These are phyloP conservation scores for Testicularia cyperi DNA, from an alignment of 1,284 basidiomycete species.

Conservation along the genomic window DNA sequence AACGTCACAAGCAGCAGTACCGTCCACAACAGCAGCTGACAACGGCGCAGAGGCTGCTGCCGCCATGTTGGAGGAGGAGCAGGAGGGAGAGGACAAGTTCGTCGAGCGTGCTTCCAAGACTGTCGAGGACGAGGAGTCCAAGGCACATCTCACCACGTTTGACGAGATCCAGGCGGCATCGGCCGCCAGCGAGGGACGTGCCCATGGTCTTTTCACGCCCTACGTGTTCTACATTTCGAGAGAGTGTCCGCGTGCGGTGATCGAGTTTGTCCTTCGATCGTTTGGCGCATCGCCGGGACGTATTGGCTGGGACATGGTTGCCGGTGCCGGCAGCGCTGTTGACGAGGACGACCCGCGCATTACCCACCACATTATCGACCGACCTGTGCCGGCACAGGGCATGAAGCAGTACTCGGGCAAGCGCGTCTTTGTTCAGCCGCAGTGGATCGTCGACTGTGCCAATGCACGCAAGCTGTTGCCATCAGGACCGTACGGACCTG, in stretches of 20 bases:
- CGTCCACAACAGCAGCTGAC: no score
- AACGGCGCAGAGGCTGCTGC: no score
- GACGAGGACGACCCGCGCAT: conserved; percentile 69
- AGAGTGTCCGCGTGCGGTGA: conserved; percentile 85
- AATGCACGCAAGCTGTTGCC: conserved; percentile 82
- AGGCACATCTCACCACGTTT: conserved; percentile 72
- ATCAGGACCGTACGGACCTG: conserved; percentile 83
- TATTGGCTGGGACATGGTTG: conserved; percentile 79
- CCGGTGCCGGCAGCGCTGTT: conserved; percentile 80
- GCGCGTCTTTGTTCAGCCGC: conserved; percentile 90
- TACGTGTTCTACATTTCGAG: conserved; percentile 94
- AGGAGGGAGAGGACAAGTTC: conserved; percentile 39
- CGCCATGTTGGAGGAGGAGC: conserved; percentile 11
- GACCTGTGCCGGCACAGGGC: conserved; percentile 66
- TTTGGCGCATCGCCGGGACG: conserved; percentile 73
- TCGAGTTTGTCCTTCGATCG: conserved; percentile 91
- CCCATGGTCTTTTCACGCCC: conserved; percentile 70
- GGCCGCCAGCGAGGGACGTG: conserved; percentile 24
- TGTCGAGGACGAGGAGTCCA: conserved; percentile 61
- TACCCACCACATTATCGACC: conserved; percentile 94
- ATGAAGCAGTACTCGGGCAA: conserved; percentile 60
- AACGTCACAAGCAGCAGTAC: neutral
- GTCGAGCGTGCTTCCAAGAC: conserved; percentile 66
- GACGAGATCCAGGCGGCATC: conserved; percentile 64
- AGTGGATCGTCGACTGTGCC: conserved; percentile 96